Conservation (phyloP, 148 eudicot species). For the Linanthus parryae region DNA sequence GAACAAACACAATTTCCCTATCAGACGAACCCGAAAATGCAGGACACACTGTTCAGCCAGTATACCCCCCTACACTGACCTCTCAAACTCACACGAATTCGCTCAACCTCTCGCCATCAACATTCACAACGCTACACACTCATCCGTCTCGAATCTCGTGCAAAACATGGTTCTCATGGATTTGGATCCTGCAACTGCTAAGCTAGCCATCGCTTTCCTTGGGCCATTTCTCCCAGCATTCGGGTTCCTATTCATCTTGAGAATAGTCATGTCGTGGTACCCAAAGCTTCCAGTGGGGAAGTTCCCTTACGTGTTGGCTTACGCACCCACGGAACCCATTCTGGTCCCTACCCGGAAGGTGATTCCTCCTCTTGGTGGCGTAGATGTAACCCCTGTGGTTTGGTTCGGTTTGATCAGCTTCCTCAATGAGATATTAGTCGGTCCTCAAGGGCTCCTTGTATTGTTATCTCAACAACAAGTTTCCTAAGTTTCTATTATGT, state of each 20-base stretch:
- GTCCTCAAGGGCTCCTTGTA: conserved; percentile 93
- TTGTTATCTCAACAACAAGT: conserved; percentile 89
- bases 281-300: conserved; percentile 87
- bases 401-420: conserved; percentile 95
- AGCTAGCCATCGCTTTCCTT: conserved; percentile 45
- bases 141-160: conserved; percentile 12
- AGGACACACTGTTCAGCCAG: conserved; percentile 22
- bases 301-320: conserved; percentile 82
- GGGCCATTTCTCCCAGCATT: conserved; percentile 89
- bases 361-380: conserved; percentile 88
- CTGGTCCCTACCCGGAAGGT: conserved; percentile 69
- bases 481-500: too few relatives aligned
- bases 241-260: conserved; percentile 64
- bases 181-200: conserved; percentile 84
- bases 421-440: conserved; percentile 81
- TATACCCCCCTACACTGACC: conserved; percentile 11
- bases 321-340: conserved; percentile 90
- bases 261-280: conserved; percentile 99
- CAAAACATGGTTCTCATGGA: conserved; percentile 39
- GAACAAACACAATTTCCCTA: conserved; percentile 21
- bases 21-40: conserved; percentile 17
- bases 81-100: neutral
- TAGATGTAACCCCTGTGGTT: conserved; percentile 94
- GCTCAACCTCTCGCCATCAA: conserved; percentile 1
- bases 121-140: conserved; percentile 10